Evolutionary conservation across 257 asterid species (phyloP), one percentile per base, ranked within the genome.

Genomic region (Henckelia pumila): DNA sequence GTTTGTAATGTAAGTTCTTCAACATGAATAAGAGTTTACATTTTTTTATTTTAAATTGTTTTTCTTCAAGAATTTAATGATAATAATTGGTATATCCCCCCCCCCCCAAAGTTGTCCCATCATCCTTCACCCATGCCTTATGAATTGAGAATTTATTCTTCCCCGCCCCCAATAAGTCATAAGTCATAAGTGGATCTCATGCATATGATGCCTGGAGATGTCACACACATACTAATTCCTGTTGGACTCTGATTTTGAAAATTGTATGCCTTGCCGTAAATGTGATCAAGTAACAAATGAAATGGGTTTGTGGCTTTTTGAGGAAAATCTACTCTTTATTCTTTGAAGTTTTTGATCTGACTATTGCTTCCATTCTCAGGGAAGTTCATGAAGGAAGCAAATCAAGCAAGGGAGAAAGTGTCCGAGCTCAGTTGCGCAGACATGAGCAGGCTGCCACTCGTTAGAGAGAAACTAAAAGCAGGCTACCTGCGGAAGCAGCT

Each of bases 301-400:
- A 3, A 16, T 5, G 53, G 20, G 50, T 40, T 40, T 6, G 3
- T 59, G 71, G 57, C 53, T 69, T 25, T 44, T 0, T 9, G 28
- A 23, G 60, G 28, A n/a, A 50, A 7, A 11, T 60, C 16, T 66
- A 53, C 5, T 32, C n/a, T 4, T 53, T n/a, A n/a, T n/a, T 69
- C 19, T 40, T n/a, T 23, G 30, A 22, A 58, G 24, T 66, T n/a
- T n/a, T n/a, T n/a, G n/a, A n/a, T 67, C 66, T 59, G 6, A 24
- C 49, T 17, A 3, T 61, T 61, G 47, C 53, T 50, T 77, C 56
- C 56, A 44, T 72, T 73, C 69, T 76, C 88, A 93, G 95, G 99
- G 96, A 94, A 81, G 91, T 94, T 80, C 97, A 94, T 59, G 91
- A 91, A 78, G 97, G n/a, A 94, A 79, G 97, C 88, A 74, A 91